Base-by-base conservation (phyloP, 2,329 filamentous ascomycete species). In the Thermoascus crustaceus region DNA sequence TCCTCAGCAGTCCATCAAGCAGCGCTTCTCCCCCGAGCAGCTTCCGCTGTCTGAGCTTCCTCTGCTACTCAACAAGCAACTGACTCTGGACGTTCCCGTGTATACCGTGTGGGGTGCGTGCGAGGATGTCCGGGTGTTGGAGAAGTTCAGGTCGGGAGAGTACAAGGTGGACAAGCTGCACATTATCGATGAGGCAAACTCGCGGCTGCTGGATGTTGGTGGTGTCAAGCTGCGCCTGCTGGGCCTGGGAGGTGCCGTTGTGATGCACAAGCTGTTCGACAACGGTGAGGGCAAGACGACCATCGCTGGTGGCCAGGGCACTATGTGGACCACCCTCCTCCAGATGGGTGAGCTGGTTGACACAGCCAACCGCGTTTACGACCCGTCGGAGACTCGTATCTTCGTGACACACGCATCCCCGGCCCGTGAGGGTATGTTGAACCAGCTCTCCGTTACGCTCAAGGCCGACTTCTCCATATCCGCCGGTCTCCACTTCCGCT, bases 241-340 rank as follows among this genome's bases (percentile, higher is more conserved):
- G 19, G 91, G 91, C 43, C 73, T 98, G 21, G 91, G 91, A 46
- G 91, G 91, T 52, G 91, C 91, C 5, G 89, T 98, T 4, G 91
- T 98, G 41, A 98, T 98, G 87, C 91, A 98, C 73, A 98, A 98
- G 73, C 77, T 98, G 11, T 98, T 98, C 55, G 91, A 98, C 63
- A 98, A 98, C 49, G 91, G 91, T 36, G 91, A 98, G 58, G 91
- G 91, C 41, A 81, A 89, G 63, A 98, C 91, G 33, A 98, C 93
- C 2, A 98, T 98, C 63, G 91, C 91, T 14, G 91, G 91, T 58
- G 91, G 91, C 13, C 91, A 98, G 63, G 91, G 91, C 43, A 98
- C 91, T 30, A 98, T 98, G 91, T 98, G 91, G 91, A 98, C 91
- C 5, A 98, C 91, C 5, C 71, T 98, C 19, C 67, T 98, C 46